Evolutionary conservation across 805 yeast species (phyloP), one percentile per base, ranked within the genome.

Genomic region (Lachancea thermotolerans): DNA sequence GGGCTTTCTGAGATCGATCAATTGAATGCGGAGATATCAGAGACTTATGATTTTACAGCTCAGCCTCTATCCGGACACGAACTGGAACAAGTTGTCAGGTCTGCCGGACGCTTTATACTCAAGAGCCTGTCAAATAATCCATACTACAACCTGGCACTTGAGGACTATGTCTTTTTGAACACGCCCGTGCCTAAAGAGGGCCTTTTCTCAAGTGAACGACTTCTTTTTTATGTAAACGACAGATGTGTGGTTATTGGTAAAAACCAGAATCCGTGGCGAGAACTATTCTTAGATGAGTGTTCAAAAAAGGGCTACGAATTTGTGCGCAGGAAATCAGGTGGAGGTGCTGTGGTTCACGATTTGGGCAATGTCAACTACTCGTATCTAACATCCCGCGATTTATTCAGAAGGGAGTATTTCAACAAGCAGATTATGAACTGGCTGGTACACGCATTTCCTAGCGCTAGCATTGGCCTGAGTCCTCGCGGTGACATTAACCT

Each of bases 331-430:
- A 69, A 75, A 39, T 82, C 93, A 8, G 99, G 99, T 0, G 99
- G 99, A 1, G 99, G 99, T 0, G 80, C 97, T 0, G 99, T 93
- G 1, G 95, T 89, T 10, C 99, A 93, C 61, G 99, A 91, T 63
- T 52, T 72, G 4, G 96, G 97, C 0, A 93, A 93, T 56, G 79
- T 82, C 15, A 93, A 93, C 59, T 93, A 82, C 64, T 82, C 95
- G 4, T 88, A 77, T 56, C 79, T 91, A 69, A 79, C 85, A 9
- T 71, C 85, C 2, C 75, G 85, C 49, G 73, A 71, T 10, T 73
- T 73, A 2, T 93, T 93, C 59, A 70, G 75, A 66, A 58, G 95
- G 52, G 68, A 70, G 42, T 67, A 71, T 51, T 78, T 81, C 67
- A 74, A 78, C 47, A 52, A 69, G 10, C 49, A 74, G 41, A 69